Percentiles rank a stretch among this genome's conserved stretches.
Conservation (phyloP, 2,329 filamentous ascomycete genomes). For the Phialophora tarda region DNA sequence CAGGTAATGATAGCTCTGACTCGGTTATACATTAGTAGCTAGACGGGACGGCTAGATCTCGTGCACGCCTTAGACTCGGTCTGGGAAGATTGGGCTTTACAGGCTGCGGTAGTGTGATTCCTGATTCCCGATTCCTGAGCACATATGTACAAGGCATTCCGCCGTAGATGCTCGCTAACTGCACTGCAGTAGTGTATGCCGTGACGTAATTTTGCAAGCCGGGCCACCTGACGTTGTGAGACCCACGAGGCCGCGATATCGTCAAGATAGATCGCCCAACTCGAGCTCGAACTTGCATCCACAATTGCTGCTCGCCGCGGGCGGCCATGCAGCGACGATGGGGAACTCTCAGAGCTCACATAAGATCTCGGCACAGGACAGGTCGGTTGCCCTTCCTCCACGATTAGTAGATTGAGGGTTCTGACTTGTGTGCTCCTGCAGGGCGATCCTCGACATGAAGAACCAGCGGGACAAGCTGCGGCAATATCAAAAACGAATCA, state of each 20-base stretch:
- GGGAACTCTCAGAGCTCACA: constrained; percentile 68
- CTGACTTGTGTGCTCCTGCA: constrained; percentile 47
- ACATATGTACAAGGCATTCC: background rate
- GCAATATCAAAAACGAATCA: constrained; percentile 92
- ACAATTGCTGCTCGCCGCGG: background rate
- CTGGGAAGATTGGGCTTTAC: background rate
- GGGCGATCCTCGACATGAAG: constrained; percentile 97
- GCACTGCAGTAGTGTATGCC: background rate
- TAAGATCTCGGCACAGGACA: constrained; percentile 80
- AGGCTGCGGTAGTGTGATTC: background rate
- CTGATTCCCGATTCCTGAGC: no score
- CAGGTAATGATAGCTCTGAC: no score
- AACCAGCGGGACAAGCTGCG: constrained; percentile 96
- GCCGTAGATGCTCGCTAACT: background rate
- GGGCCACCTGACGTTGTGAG: background rate
- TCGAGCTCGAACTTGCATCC: background rate
- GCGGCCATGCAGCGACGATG: constrained; percentile 53
- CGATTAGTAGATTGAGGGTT: background rate
- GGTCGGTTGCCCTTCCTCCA: constrained; percentile 63
- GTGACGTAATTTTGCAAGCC: background rate
- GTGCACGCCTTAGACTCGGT: no score
- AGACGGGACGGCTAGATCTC: no score
- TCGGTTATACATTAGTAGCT: no score
- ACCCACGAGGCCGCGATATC: background rate
- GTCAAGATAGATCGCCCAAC: background rate